phyloP scores from a whole-genome alignment of 352 stramenopile genomes.

The Pythium periplocum region DNA sequence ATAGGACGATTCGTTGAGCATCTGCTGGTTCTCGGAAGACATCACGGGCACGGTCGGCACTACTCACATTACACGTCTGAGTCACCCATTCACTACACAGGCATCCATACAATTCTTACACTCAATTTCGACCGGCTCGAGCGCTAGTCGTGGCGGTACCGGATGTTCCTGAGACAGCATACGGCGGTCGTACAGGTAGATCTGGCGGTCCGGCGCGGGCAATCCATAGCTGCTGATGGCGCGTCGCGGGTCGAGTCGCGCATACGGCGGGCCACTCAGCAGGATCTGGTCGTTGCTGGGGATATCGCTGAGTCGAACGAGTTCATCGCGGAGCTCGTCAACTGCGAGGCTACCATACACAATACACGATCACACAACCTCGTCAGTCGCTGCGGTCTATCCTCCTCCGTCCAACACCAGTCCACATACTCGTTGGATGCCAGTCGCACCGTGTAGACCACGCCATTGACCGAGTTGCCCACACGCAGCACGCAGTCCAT shows the following conservation, averaged over 20 bases:
- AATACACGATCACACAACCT: background rate
- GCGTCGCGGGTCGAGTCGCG: constrained; percentile 65
- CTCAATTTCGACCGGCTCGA: constrained; percentile 44
- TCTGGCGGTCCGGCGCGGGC: constrained; percentile 43
- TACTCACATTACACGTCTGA: constrained; percentile 8
- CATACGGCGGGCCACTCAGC: constrained; percentile 69
- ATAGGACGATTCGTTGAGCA: constrained; percentile 74
- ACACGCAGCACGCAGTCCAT: constrained; percentile 26
- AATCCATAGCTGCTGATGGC: constrained; percentile 65
- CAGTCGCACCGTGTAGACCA: constrained; percentile 18
- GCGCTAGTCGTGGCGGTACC: constrained; percentile 20
- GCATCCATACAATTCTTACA: constrained; percentile 7
- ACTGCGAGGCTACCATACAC: constrained; percentile 48
- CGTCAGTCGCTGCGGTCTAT: too few relatives aligned
- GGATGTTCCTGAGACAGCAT: constrained; percentile 66
- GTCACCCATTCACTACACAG: too few relatives aligned
- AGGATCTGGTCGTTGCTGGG: constrained; percentile 73
- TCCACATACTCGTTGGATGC: constrained; percentile 39
- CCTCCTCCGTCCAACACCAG: too few relatives aligned
- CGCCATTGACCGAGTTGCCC: constrained; percentile 22
- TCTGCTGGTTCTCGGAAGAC: constrained; percentile 59
- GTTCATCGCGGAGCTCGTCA: constrained; percentile 60
- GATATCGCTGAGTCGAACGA: constrained; percentile 53
- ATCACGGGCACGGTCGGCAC: constrained; percentile 45
- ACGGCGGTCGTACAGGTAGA: constrained; percentile 82